Conservation (phyloP, 1,284 basidiomycete species). For the Cryptococcus sp. region DNA sequence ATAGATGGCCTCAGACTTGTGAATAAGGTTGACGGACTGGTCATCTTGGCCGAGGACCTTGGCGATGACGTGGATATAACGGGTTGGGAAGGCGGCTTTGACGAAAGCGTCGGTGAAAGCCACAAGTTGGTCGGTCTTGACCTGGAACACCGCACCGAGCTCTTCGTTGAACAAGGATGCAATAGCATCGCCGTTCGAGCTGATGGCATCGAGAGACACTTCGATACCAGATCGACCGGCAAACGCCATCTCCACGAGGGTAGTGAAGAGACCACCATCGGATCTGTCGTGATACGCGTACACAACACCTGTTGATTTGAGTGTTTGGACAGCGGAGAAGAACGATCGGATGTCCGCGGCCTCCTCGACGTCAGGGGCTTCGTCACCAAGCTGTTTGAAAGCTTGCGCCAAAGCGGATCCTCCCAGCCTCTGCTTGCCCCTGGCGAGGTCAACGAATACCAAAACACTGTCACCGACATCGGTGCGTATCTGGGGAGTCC, state of each 20-base stretch:
- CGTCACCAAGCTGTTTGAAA: slow-evolving; percentile 87
- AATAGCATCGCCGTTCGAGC: slow-evolving; percentile 59
- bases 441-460: slow-evolving; percentile 86
- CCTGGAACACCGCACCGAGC: slow-evolving; percentile 89
- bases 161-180: slow-evolving; percentile 92
- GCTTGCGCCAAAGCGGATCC: slow-evolving; percentile 96
- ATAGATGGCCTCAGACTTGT: slow-evolving; percentile 63
- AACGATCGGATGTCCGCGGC: slow-evolving; percentile 75
- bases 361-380: slow-evolving; percentile 85
- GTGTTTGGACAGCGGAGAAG: slow-evolving; percentile 70
- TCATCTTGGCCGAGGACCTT: slow-evolving; percentile 62
- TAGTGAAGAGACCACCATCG: slow-evolving; percentile 91
- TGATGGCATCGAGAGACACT: slow-evolving; percentile 56
- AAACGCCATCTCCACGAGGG: slow-evolving; percentile 94
- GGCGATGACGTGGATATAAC: slow-evolving; percentile 74
- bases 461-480: slow-evolving; percentile 67
- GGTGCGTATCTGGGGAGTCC: slow-evolving; percentile 86
- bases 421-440: slow-evolving; percentile 80
- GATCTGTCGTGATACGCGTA: slow-evolving; percentile 98
- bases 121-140: slow-evolving; percentile 65
- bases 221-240: slow-evolving; percentile 79
- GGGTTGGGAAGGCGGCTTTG: slow-evolving; percentile 69
- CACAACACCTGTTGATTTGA: slow-evolving; percentile 67
- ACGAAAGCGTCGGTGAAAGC: slow-evolving; percentile 66
- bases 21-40: slow-evolving; percentile 66